Conservation (phyloP, 2,329 filamentous ascomycete species). For the Epichloe aotearoae region DNA sequence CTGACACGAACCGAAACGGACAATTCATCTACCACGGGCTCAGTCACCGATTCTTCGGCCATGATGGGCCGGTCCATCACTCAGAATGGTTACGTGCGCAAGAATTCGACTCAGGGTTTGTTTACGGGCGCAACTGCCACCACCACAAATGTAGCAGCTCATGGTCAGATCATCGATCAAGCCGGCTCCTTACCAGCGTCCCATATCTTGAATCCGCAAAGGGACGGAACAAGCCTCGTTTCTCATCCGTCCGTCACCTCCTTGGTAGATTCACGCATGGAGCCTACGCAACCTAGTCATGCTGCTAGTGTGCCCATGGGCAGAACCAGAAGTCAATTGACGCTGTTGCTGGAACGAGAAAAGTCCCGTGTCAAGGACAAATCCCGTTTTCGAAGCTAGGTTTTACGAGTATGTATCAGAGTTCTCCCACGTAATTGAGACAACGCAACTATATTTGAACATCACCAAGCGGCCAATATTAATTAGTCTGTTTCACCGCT, state of each 20-base stretch:
- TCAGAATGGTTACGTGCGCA: slow-evolving; percentile 16
- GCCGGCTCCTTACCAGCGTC: slow-evolving; percentile 19
- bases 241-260: slow-evolving; percentile 13
- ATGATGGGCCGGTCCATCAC: slow-evolving; percentile 21
- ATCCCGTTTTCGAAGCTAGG: slow-evolving; percentile 13
- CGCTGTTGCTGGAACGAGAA: slow-evolving; percentile 42
- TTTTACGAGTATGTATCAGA: too few relatives aligned
- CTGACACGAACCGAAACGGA: slow-evolving; percentile 3
- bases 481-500: too few relatives aligned
- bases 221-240: slow-evolving; percentile 14
- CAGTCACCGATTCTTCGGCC: slow-evolving; percentile 8
- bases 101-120: slow-evolving; percentile 13
- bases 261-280: slow-evolving; percentile 26
- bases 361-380: slow-evolving; percentile 23
- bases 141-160: slow-evolving; percentile 27
- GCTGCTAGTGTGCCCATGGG: slow-evolving; percentile 34
- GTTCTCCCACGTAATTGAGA: too few relatives aligned
- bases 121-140: slow-evolving; percentile 24
- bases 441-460: too few relatives aligned
- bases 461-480: too few relatives aligned
- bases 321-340: slow-evolving; percentile 48
- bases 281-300: slow-evolving; percentile 35
- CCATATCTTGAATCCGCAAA: slow-evolving; percentile 9
- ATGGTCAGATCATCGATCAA: slow-evolving; percentile 31
- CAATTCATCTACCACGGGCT: slow-evolving; percentile 2